A percentile compares a stretch with the other conserved stretches of the same genome.
phyloP scores from a whole-genome alignment of 805 yeast genomes.

The Tetrapisispora nanseiensis region DNA sequence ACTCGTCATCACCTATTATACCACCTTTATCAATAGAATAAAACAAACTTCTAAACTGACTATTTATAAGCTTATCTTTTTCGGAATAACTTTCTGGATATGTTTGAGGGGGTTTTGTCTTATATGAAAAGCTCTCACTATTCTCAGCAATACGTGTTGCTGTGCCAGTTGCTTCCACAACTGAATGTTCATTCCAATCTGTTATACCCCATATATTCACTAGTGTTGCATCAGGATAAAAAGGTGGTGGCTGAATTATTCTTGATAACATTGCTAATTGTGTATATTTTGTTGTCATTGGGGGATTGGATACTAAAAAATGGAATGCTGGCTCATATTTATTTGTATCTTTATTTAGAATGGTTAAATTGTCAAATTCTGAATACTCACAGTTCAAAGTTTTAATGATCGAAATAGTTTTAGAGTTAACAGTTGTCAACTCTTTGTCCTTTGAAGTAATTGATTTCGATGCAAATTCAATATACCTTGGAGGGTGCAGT shows the following conservation, averaged over 20 bases:
- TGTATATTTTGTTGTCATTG: constrained; percentile 61
- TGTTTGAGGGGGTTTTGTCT: neutral
- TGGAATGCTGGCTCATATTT: constrained; percentile 11
- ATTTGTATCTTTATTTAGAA: constrained; percentile 11
- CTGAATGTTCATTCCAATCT: constrained; percentile 65
- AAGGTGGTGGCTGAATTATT: constrained; percentile 39
- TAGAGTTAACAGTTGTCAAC: constrained; percentile 10
- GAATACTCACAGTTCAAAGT: constrained; percentile 19
- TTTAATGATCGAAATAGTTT: constrained; percentile 19
- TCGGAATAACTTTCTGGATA: constrained; percentile 60
- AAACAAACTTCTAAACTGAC: constrained; percentile 67
- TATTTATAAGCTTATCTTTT: constrained; percentile 48
- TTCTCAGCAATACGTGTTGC: neutral
- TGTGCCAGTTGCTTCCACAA: constrained; percentile 4
- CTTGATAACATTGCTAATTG: constrained; percentile 56
- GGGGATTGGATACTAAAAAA: constrained; percentile 40
- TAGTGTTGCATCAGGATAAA: constrained; percentile 66
- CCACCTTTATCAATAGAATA: constrained; percentile 34
- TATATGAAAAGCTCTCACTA: neutral
- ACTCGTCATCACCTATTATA: constrained; percentile 38
- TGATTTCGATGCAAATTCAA: constrained; percentile 57
- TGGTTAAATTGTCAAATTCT: constrained; percentile 13
- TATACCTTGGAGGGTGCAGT: constrained; percentile 53
- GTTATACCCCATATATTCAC: constrained; percentile 90
- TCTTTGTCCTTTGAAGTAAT: constrained; percentile 41